Conservation (phyloP, 2,329 filamentous ascomycete genomes). For the Incumbomyces delicatus region DNA sequence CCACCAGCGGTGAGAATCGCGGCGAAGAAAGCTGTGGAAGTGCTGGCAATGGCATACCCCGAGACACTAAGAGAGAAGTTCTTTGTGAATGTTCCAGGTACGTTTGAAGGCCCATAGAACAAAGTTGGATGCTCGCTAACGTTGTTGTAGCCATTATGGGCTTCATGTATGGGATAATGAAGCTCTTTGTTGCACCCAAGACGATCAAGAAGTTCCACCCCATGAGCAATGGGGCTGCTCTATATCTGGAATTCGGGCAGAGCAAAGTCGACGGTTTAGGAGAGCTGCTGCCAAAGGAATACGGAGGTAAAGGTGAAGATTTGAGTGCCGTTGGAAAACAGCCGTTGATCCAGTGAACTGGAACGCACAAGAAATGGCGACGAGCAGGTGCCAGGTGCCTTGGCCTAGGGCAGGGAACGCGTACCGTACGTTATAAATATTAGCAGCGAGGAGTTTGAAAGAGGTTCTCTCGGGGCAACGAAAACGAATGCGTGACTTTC, state of each 20-base stretch:
- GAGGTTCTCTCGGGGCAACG: too few relatives aligned
- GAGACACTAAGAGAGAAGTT: slow-evolving; percentile 86
- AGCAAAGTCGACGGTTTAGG: slow-evolving; percentile 28
- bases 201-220: slow-evolving; percentile 73
- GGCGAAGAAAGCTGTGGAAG: slow-evolving; percentile 68
- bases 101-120: background rate
- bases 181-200: slow-evolving; percentile 62
- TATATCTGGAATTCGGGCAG: slow-evolving; percentile 54
- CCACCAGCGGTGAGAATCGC: slow-evolving; percentile 67
- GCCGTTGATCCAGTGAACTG: background rate
- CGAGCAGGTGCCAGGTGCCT: too few relatives aligned
- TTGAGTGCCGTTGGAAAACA: slow-evolving; percentile 13
- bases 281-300: slow-evolving; percentile 59
- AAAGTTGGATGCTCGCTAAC: background rate
- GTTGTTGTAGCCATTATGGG: slow-evolving; percentile 59
- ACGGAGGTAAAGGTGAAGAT: slow-evolving; percentile 66
- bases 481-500: too few relatives aligned
- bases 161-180: slow-evolving; percentile 69
- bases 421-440: too few relatives aligned
- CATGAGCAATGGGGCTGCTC: slow-evolving; percentile 59
- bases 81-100: slow-evolving; percentile 77
- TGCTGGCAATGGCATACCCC: slow-evolving; percentile 75
- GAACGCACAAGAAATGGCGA: too few relatives aligned
- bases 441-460: too few relatives aligned
- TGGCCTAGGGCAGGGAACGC: too few relatives aligned